A percentile compares a stretch with the other conserved stretches of the same genome.
These are phyloP conservation scores for Macrotyloma uniflorum DNA, from an alignment of 306 rosid genomes.

Conservation along the genomic window DNA sequence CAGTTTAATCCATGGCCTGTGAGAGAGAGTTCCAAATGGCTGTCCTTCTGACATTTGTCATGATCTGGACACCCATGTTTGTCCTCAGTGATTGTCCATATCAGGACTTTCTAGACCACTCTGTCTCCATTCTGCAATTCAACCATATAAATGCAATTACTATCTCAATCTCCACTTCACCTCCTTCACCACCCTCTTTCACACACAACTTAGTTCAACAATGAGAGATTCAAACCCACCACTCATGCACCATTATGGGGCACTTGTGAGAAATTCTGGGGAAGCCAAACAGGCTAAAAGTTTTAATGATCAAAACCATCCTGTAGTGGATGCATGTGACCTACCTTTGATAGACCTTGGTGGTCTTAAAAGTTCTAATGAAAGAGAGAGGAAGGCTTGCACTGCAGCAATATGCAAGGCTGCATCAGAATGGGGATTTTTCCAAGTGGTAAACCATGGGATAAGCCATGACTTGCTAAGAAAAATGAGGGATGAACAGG, in stretches of 20 bases:
- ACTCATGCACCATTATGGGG: conserved; percentile 58
- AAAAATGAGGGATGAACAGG: conserved; percentile 71
- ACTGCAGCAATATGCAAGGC: conserved; percentile 63
- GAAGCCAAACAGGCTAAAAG: conserved; percentile 30
- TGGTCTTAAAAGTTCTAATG: conserved; percentile 54
- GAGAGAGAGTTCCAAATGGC: conserved; percentile 35
- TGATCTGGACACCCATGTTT: conserved; percentile 45
- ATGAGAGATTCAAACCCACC: conserved; percentile 75
- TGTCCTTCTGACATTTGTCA: conserved; percentile 72
- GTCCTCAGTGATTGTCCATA: conserved; percentile 51
- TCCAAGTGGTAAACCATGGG: conserved; percentile 88
- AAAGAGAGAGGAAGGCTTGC: conserved; percentile 55
- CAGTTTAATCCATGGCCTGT: conserved; percentile 35
- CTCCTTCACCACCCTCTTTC: background rate
- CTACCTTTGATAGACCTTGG: conserved; percentile 81
- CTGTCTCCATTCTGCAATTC: conserved; percentile 28
- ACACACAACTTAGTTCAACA: conserved; percentile 34
- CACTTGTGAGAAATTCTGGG: conserved; percentile 49
- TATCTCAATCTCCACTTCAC: conserved; percentile 33
- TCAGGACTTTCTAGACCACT: conserved; percentile 29
- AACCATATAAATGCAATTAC: conserved; percentile 50
- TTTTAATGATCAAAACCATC: conserved; percentile 25
- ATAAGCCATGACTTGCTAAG: conserved; percentile 58
- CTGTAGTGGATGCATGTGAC: conserved; percentile 59
- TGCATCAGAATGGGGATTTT: conserved; percentile 86